Evolutionary conservation across 1,139 yeast species (phyloP).

Genomic region (Pichia sp.): DNA sequence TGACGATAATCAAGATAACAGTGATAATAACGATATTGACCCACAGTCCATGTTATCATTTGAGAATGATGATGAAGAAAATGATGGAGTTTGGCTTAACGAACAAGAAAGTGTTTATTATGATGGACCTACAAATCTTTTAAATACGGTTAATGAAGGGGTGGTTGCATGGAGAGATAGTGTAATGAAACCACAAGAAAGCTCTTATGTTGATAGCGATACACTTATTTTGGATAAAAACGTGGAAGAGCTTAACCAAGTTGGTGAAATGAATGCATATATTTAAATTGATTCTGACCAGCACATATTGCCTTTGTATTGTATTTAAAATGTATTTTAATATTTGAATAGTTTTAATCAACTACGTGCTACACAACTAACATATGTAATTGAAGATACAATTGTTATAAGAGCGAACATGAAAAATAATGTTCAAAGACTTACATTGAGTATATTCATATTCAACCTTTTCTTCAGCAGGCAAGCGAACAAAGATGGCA

Average conservation of each 20-base stretch:
- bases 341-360: no score
- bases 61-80: conserved; percentile 4
- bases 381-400: background rate
- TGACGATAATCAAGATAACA: background rate
- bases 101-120: conserved; percentile 29
- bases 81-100: conserved; percentile 16
- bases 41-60: background rate
- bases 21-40: background rate
- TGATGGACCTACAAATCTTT: conserved; percentile 66
- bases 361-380: no score
- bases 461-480: background rate
- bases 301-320: no score
- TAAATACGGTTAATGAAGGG: conserved; percentile 34
- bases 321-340: background rate
- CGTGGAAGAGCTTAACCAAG: conserved; percentile 5
- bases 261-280: conserved; percentile 8
- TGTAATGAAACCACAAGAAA: background rate
- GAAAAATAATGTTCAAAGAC: background rate
- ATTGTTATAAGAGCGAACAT: background rate
- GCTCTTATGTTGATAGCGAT: background rate
- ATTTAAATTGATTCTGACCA: background rate
- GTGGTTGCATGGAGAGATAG: conserved; percentile 20
- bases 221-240: background rate
- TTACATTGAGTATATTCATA: background rate
- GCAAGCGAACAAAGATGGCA: background rate